Evolutionary conservation across 192 early-diverging fungal genomes (phyloP), one percentile per base, ranked within the genome.

Genomic region (Linnemannia schmuckeri): DNA sequence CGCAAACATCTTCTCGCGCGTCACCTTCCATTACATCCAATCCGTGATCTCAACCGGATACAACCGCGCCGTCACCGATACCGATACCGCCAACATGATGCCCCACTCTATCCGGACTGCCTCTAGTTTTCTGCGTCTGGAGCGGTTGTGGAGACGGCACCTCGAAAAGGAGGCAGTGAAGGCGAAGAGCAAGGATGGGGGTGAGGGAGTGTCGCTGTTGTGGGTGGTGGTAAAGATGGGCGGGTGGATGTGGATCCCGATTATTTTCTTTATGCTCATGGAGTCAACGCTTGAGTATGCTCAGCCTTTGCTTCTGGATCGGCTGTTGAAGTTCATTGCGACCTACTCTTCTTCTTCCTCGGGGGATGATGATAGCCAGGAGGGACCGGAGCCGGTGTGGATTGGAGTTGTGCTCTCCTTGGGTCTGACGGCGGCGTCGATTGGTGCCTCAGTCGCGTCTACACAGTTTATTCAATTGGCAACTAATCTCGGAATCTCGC

Each of bases 31-130:
- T 24, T 89, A 82, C 66, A 47, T 89, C 35, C 83, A 89, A 12
- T 78, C 47, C 2, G 40, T 82, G 54, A 77, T 89, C 38, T 71
- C 74, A 2, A 68, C 47, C 13, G 88, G 88, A 0, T 89, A 80
- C 52, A 70, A 77, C n/a, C 74, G 69, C 1, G 74, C 70, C 9
- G 13, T 79, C 0, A 35, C 78, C 13, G 78, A 82, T 4, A 35
- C 77, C 13, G 88, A 87, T 63, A 85, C 86, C 54, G 80, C 47
- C 63, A 82, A 85, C 33, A 79, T 85, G 83, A 80, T 89, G 76
- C 78, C 88, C 0, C 42, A 54, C 8, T 46, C 37, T 12, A 70
- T 87, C 27, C 8, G 70, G 35, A 81, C 79, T 9, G 41, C 70
- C 3, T 27, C 71, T n/a, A 78, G 75, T 17, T 81, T 75, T 35